Percentiles rank a stretch among this genome's conserved stretches.
These are phyloP conservation scores for Epichloe typhina DNA, from an alignment of 2,329 filamentous ascomycete species.

Conservation along the genomic window DNA sequence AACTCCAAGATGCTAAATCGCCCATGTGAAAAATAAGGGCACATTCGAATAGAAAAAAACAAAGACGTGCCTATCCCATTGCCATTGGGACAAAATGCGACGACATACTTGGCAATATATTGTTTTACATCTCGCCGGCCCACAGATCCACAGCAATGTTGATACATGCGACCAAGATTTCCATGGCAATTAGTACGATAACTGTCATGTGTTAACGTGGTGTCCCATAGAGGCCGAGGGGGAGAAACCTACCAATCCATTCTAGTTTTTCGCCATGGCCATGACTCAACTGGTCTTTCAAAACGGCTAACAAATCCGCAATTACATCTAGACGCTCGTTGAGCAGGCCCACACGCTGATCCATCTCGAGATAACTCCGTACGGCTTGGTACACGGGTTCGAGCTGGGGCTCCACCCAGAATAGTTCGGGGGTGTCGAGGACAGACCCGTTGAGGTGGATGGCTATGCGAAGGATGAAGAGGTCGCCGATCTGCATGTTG, in stretches of 20 bases:
- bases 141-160: conserved; percentile 95
- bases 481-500: conserved; percentile 98
- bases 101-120: not conserved
- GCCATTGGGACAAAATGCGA: not conserved
- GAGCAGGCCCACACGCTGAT: conserved; percentile 78
- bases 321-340: conserved; percentile 82
- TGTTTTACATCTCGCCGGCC: conserved; percentile 24
- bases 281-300: conserved; percentile 92
- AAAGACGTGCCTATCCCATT: not conserved
- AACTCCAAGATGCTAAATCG: not conserved
- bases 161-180: conserved; percentile 82
- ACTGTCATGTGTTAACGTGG: conserved; percentile 36
- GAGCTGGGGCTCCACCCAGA: conserved; percentile 95
- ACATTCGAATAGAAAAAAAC: not conserved
- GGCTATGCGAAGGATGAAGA: conserved; percentile 95
- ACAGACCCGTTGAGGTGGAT: conserved; percentile 96
- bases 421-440: conserved; percentile 89
- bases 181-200: conserved; percentile 87
- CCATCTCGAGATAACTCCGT: conserved; percentile 92
- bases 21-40: not conserved
- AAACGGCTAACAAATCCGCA: conserved; percentile 77
- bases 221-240: not conserved
- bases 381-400: conserved; percentile 96
- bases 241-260: conserved; percentile 64
- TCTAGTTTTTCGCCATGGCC: conserved; percentile 82